These are phyloP conservation scores for Camellia lanceoleosa DNA, from an alignment of 148 eudicot species.

Conservation along the genomic window DNA sequence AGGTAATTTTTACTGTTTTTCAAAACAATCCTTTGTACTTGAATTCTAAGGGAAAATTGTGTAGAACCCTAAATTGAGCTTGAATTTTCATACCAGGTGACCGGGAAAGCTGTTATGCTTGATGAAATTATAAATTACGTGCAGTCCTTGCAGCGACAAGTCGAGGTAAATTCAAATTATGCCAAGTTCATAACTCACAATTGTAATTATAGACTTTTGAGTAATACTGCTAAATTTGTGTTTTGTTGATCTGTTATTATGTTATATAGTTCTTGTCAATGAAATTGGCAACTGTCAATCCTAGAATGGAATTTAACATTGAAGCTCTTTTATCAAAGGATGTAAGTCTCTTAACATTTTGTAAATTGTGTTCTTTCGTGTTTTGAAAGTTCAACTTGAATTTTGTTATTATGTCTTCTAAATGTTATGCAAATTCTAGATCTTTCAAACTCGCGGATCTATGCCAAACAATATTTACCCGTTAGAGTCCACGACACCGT, in stretches of 20 bases:
- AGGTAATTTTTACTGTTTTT: constrained; percentile 39
- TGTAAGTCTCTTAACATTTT: constrained; percentile 37
- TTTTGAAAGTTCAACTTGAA: neutral
- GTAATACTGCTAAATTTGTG: neutral
- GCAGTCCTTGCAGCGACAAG: constrained; percentile 87
- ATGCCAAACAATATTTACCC: constrained; percentile 41
- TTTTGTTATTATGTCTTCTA: neutral
- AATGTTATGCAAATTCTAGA: constrained; percentile 26
- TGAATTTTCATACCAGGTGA: constrained; percentile 40
- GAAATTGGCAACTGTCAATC: constrained; percentile 80
- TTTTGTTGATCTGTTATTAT: constrained; percentile 1
- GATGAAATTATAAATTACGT: constrained; percentile 96
- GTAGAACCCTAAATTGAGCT: neutral
- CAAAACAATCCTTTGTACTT: neutral
- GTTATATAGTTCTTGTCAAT: constrained; percentile 66
- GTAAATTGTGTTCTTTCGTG: neutral
- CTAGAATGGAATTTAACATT: constrained; percentile 61
- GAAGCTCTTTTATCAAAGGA: constrained; percentile 80
- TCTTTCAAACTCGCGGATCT: constrained; percentile 49
- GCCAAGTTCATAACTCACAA: neutral
- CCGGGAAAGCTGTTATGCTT: constrained; percentile 90
- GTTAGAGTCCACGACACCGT: constrained; percentile 41
- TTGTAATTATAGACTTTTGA: neutral
- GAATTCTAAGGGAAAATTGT: neutral
- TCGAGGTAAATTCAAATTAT: constrained; percentile 58